Evolutionary conservation across 2,329 filamentous ascomycete species (phyloP), one percentile per base, ranked within the genome.

Genomic region (Teratosphaeriaceae sp.): DNA sequence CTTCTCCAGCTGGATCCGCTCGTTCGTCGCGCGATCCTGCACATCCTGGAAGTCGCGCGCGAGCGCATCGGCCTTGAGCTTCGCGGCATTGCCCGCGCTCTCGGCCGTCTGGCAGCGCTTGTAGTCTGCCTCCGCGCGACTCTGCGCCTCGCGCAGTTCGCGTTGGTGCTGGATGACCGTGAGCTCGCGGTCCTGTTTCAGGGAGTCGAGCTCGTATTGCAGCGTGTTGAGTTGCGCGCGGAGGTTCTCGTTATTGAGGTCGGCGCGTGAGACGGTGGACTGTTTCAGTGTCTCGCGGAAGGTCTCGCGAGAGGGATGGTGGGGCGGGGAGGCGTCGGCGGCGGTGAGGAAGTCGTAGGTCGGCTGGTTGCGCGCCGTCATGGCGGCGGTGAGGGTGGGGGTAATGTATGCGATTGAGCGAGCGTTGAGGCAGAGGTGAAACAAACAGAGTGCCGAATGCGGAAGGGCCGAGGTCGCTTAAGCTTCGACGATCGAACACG

Each of bases 221-320:
- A 96, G 71, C 0, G 88, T 86, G 48, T 89, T 92, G 31, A 97
- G 73, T 65, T 96, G 88, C 2, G 90, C 87, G 59, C 90, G 89
- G 20, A 97, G 74, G 51, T 89, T 84, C 58, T 97, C 89, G 46
- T 78, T 82, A 53, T 63, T 60, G 50, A 63, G 58, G 43, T 72
- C 68, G 21, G 65, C 41, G 27, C 50, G 48, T 19, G 46, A 47
- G 9, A 36, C 42, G 9, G 64, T 64, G 6, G 69, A 70, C 42
- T 68, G 65, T 41, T 69, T 65, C 42, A 72, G 53, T 0, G 66
- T 68, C 47, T 72, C 66, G 44, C 68, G 64, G 18, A 42, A 20
- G 5, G 42, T 67, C 12, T 34, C 15, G 15, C 18, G 31, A 4
- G 15, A 50, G 16, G 65, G 61, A 45, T 67, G 61, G 33, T 50